A percentile compares a stretch with the other conserved stretches of the same genome.
These are phyloP conservation scores for Grosmannia serpens DNA, from an alignment of 2,329 filamentous ascomycete genomes.

Conservation along the genomic window DNA sequence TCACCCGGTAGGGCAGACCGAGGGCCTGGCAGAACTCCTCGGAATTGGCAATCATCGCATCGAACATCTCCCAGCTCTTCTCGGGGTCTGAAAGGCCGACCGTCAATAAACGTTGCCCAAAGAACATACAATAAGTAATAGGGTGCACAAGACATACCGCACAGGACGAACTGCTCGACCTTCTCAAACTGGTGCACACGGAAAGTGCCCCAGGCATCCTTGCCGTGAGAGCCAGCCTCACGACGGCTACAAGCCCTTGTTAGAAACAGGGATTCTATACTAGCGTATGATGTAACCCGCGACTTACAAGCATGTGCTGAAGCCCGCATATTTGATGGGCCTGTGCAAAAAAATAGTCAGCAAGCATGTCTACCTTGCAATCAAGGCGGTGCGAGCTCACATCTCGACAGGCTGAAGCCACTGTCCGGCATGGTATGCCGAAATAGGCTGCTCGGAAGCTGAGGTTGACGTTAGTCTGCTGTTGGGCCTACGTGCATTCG, in stretches of 20 bases:
- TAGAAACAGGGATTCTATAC: neutral
- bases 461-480: neutral
- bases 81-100: conserved; percentile 59
- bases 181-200: conserved; percentile 90
- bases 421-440: conserved; percentile 83
- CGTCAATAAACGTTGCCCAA: neutral
- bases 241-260: conserved; percentile 41
- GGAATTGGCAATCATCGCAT: conserved; percentile 80
- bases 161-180: conserved; percentile 35
- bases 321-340: conserved; percentile 86
- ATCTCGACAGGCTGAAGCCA: conserved; percentile 80
- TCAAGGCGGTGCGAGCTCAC: neutral
- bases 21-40: conserved; percentile 94
- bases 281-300: neutral
- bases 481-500: too few species aligned
- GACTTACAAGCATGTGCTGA: conserved; percentile 69
- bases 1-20: conserved; percentile 78
- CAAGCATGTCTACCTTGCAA: too few species aligned
- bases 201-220: conserved; percentile 90
- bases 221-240: conserved; percentile 75
- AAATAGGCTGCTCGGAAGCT: conserved; percentile 82
- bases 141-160: conserved; percentile 11
- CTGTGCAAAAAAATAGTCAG: neutral
- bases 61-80: conserved; percentile 85
- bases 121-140: neutral